Percentiles rank a stretch among this genome's conserved stretches.
These are phyloP conservation scores for Paramecium caudatum DNA, from an alignment of 73 alveolate genomes.

Conservation along the genomic window DNA sequence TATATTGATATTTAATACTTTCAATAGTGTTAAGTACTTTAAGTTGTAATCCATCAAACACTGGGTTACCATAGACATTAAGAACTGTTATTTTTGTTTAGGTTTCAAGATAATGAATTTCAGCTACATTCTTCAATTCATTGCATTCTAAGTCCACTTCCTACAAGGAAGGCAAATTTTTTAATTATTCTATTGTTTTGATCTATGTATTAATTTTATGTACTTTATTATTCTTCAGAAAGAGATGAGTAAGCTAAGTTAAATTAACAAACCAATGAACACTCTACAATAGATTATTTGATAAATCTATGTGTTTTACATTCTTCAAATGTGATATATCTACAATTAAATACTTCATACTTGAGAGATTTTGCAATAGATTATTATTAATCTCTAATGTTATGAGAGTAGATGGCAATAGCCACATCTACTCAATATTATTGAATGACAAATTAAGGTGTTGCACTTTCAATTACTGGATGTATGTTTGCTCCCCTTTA, in stretches of 20 bases:
- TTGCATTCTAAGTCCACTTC: constrained; percentile 62
- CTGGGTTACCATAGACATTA: constrained; percentile 53
- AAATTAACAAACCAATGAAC: constrained; percentile 34
- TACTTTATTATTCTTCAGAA: constrained; percentile 33
- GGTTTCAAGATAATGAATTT: neutral
- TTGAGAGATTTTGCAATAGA: neutral
- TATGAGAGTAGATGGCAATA: neutral
- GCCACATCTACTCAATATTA: constrained; percentile 53
- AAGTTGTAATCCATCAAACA: neutral
- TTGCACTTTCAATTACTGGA: neutral
- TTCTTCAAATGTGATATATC: constrained; percentile 52
- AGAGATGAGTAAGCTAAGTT: constrained; percentile 16
- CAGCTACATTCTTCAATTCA: neutral
- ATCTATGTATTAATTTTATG: neutral
- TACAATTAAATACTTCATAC: neutral
- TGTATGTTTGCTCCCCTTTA: constrained; percentile 10
- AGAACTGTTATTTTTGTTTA: neutral
- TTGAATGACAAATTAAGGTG: constrained; percentile 30
- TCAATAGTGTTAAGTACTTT: constrained; percentile 4
- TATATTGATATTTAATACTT: neutral
- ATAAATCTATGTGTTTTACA: constrained; percentile 45
- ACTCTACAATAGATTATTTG: constrained; percentile 6
- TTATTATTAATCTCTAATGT: constrained; percentile 42
- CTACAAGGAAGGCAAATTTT: neutral
- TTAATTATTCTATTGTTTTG: constrained; percentile 10